Conservation (phyloP, 225 moss, liverwort and hornwort species). For the Straminergon stramineum region DNA sequence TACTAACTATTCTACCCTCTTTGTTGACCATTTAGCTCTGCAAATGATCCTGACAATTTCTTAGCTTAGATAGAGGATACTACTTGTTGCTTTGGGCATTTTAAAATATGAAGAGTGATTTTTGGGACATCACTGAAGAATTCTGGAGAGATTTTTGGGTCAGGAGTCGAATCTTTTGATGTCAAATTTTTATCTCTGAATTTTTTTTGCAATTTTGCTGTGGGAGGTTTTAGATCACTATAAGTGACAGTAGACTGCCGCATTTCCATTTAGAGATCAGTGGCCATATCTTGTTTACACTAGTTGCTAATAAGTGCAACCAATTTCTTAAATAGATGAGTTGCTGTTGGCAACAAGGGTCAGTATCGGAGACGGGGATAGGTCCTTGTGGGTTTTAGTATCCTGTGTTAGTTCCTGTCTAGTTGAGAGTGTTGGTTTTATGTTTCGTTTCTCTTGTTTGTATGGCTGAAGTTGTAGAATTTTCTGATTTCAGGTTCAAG, state of each 20-base stretch:
- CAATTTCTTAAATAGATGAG: neutral
- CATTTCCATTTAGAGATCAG: neutral
- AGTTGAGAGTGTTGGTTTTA: neutral
- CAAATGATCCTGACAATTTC: neutral
- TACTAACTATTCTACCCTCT: neutral
- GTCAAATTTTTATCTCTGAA: neutral
- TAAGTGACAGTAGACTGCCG: neutral
- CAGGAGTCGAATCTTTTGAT: neutral
- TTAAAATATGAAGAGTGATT: neutral
- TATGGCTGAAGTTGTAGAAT: neutral
- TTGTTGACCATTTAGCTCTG: neutral
- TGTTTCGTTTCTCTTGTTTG: neutral
- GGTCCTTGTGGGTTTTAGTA: neutral
- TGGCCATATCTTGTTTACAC: neutral
- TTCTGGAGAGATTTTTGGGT: neutral
- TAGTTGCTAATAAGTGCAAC: neutral
- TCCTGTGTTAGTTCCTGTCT: neutral
- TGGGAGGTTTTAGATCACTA: neutral
- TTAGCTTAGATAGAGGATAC: neutral
- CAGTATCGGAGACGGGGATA: neutral
- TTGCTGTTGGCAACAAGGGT: neutral
- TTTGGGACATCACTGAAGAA: neutral
- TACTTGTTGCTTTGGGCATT: neutral
- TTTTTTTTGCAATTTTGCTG: neutral
- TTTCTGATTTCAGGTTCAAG: constrained; percentile 31